Evolutionary conservation across 2,329 filamentous ascomycete species (phyloP).

Genomic region (Escovopsis weberi): DNA sequence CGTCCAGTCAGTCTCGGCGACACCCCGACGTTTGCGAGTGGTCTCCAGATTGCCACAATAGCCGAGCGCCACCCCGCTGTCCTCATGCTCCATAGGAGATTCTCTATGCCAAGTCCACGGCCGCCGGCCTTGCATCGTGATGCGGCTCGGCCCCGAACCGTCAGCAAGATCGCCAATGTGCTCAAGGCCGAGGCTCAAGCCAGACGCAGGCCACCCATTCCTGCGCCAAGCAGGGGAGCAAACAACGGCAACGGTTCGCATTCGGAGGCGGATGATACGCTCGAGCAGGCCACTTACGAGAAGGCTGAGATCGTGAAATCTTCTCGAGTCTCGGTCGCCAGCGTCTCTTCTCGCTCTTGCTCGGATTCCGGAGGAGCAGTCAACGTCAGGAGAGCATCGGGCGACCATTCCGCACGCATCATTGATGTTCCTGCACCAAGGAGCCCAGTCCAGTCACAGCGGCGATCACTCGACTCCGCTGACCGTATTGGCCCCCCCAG

Average conservation of each 20-base stretch:
- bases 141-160: background rate
- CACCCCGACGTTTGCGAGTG: slow-evolving; percentile 11
- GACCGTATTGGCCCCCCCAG: slow-evolving; percentile 29
- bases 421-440: slow-evolving; percentile 40
- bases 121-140: slow-evolving; percentile 6
- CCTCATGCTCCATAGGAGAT: slow-evolving; percentile 26
- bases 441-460: slow-evolving; percentile 34
- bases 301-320: slow-evolving; percentile 43
- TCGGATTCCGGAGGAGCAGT: slow-evolving; percentile 30
- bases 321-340: slow-evolving; percentile 39
- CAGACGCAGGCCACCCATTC: too few species aligned
- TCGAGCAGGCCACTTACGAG: slow-evolving; percentile 36
- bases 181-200: background rate
- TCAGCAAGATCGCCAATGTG: background rate
- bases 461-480: slow-evolving; percentile 30
- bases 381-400: slow-evolving; percentile 27
- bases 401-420: slow-evolving; percentile 41
- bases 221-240: too few species aligned
- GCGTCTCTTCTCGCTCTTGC: slow-evolving; percentile 32
- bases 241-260: too few species aligned
- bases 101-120: slow-evolving; percentile 32
- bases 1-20: slow-evolving; percentile 20
- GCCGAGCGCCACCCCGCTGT: slow-evolving; percentile 23
- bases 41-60: slow-evolving; percentile 18
- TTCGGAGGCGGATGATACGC: slow-evolving; percentile 24